Evolutionary conservation across 2,329 filamentous ascomycete species (phyloP), one percentile per base, ranked within the genome.

Genomic region (Sporothrix dimorphospora): DNA sequence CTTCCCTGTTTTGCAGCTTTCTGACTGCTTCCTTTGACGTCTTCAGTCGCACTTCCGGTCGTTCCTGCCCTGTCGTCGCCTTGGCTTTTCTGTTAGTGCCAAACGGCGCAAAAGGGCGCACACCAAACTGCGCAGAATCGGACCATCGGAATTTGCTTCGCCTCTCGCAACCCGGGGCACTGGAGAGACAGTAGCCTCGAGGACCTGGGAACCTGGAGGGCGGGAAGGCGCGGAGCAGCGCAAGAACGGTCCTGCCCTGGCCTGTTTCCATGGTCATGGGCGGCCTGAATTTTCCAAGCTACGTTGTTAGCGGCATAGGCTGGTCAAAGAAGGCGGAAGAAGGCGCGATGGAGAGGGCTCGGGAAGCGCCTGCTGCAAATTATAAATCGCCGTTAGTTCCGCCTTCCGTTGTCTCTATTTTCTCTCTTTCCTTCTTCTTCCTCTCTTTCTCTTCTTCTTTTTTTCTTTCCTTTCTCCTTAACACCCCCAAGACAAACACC

Each of bases 311-410:
- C 65, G 65, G 65, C 45, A 47, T 49, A 67, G 63, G 19, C 30
- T 49, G 8, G 19, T 14, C 8, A 53, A 34, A 51, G 27, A 38
- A 38, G 4, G 45, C 63, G 42, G 63, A 66, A 49, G 65, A 67
- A 67, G 65, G 65, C 65, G 45, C 65, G 65, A 51, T 67, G 24
- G 24, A 45, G 19, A 40, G 34, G 27, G 4, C 45, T 49, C 42
- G 63, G 63, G 49, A 30, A 27, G 47, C 34, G 51, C 55, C 55
- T 67, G 42, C 45, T 67, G 21, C 40, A 65, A 51, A 49, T 63
- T 61, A 70, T 70, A 70, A 70, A 61, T 49, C 53, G 69, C 59
- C 69, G 47, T 24, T 42, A 57, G 47, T 55, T 49, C 30, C 57
- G 4, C 30, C 45, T 55, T 45, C 49, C 42, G n/a, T 24, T 47